Conservation (phyloP, 2,329 filamentous ascomycete genomes). For the Ilyonectria mors-panacis region DNA sequence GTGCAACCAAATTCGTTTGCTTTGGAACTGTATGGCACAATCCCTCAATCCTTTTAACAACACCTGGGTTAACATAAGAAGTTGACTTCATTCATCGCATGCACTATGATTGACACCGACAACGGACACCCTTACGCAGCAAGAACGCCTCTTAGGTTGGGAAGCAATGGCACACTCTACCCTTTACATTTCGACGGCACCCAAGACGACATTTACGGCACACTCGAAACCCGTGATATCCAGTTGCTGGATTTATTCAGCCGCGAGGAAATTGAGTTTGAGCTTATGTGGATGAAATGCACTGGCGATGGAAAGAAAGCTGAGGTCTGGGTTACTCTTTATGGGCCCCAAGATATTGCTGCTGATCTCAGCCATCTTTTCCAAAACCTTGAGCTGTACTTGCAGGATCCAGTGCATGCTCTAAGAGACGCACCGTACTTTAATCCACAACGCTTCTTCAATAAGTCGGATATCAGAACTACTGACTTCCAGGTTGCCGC, state of each 20-base stretch:
- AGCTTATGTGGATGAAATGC: slow-evolving; percentile 11
- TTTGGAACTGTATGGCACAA: background rate
- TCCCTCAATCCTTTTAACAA: background rate
- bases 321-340: slow-evolving; percentile 1
- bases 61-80: background rate
- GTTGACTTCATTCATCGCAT: background rate
- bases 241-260: background rate
- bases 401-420: slow-evolving; percentile 8
- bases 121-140: background rate
- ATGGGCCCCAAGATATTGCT: slow-evolving; percentile 1
- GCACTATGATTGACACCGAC: background rate
- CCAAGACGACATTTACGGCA: background rate
- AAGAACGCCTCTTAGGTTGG: background rate
- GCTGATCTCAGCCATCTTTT: background rate
- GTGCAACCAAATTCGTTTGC: background rate
- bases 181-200: background rate
- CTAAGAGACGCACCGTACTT: background rate
- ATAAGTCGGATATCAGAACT: background rate
- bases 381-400: background rate
- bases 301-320: background rate
- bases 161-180: background rate
- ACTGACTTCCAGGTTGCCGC: background rate
- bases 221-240: slow-evolving; percentile 1
- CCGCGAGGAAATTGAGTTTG: slow-evolving; percentile 12
- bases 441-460: slow-evolving; percentile 18